Base-by-base conservation (phyloP, 139 green algal species). In the Pleodorina starrii region DNA sequence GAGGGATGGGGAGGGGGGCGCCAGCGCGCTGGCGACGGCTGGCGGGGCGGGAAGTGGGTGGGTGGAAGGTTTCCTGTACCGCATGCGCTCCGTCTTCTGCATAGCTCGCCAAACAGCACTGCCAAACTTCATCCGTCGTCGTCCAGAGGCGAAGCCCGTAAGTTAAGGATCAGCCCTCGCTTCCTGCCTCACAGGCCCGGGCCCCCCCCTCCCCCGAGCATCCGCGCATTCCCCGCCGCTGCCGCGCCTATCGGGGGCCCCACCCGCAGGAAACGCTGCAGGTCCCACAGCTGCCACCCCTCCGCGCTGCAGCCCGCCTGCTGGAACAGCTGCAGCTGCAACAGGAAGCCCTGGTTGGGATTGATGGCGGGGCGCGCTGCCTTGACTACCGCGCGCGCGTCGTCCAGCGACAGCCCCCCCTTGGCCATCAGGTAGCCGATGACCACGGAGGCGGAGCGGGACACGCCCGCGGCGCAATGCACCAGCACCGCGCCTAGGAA, bases 371-470 rank as follows among this genome's bases (percentile, higher is more conserved):
- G 83, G 6, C 91, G 83, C 1, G 69, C 48, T 17, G 83, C 76
- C 19, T 88, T 69, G 0, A 93, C 81, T 25, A 36, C n/a, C 14
- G 80, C 60, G 4, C 59, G 43, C 0, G 90, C 85, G 12, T 51
- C 69, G 14, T 68, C 36, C 25, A 82, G 89, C 36, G 43, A 51
- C 9, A 85, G 12, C 19, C 48, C 35, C 17, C 79, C 76, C 9
- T 32, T 44, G 10, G 75, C 79, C 91, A 93, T 93, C 10, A 93
- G 42, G 69, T 90, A 93, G 40, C 69, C 91, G 10, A 91, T 85
- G 11, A 75, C 40, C 38, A 93, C 71, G 59, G 87, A 51, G 0
- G 91, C 91, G 16, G 87, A 92, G n/a, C 91, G 87, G n/a, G 87
- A 92, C 4, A 88, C 43, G 57, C 91, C 87, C 16, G 83, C 82